Conservation (phyloP, 768 basidiomycete genomes). For the Floccularia luteovirens region DNA sequence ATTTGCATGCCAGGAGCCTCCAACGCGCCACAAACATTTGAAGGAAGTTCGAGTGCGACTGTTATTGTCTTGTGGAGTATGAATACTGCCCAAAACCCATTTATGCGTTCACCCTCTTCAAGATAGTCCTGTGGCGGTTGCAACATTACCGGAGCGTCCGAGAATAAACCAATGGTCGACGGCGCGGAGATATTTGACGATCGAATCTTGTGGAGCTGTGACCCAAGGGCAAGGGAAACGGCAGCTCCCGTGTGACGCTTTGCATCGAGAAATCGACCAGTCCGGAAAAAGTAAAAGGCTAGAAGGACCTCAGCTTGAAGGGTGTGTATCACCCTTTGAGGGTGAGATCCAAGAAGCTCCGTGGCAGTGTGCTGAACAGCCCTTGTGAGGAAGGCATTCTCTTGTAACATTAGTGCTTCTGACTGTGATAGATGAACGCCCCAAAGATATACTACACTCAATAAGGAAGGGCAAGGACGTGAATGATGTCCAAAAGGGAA, state of each 20-base stretch:
- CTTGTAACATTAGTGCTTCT: constrained; percentile 30
- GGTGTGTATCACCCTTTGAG: constrained; percentile 40
- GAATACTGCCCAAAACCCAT: constrained; percentile 59
- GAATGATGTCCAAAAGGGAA: constrained; percentile 39
- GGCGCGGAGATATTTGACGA: constrained; percentile 26
- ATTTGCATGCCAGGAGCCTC: constrained; percentile 42
- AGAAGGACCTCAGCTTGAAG: constrained; percentile 61
- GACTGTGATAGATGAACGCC: constrained; percentile 42
- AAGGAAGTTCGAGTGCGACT: constrained; percentile 42
- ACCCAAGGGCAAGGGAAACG: constrained; percentile 38
- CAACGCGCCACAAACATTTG: constrained; percentile 45
- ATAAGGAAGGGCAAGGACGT: constrained; percentile 40
- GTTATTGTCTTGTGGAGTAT: constrained; percentile 50
- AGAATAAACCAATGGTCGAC: constrained; percentile 26
- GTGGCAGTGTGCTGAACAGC: constrained; percentile 40
- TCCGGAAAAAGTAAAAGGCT: constrained; percentile 56
- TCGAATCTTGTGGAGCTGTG: constrained; percentile 40
- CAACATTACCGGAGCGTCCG: constrained; percentile 35
- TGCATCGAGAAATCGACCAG: constrained; percentile 52
- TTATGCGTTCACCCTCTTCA: constrained; percentile 64
- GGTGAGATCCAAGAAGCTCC: constrained; percentile 39
- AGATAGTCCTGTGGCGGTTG: constrained; percentile 31
- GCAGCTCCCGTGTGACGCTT: constrained; percentile 49
- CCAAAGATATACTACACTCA: constrained; percentile 44
- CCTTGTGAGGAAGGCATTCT: constrained; percentile 38